Evolutionary conservation across 176 grass and related monocot species (phyloP), one percentile per base, ranked within the genome.

Genomic region (Otatea glauca): DNA sequence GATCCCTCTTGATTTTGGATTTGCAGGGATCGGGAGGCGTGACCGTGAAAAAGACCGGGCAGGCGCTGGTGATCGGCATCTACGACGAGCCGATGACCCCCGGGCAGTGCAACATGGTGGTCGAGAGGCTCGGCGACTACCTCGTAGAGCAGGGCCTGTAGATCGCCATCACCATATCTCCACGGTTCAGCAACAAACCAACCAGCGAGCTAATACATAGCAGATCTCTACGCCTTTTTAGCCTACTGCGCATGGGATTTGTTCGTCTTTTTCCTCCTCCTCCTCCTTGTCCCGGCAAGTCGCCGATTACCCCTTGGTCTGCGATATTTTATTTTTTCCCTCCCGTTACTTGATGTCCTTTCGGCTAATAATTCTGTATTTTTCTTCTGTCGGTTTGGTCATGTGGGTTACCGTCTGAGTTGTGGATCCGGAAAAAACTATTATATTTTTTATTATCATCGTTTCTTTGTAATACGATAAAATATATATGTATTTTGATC

Each of bases 71-170:
- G 75, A 70, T 97, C 27, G 95, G 95, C 78, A 88, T 97, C 78
- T 97, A 97, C 48, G 95, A 97, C 53, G 92, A 97, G 86, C 95
- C 95, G 25, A 97, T 94, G 95, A 94, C 95, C 61, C 91, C 91
- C 9, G 92, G 92, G 0, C 95, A 94, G 76, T 97, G 95, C 86
- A 97, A 91, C 84, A 62, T 97, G 86, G 86, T 97, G 72, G 92
- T 97, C 39, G 95, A 97, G 87, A 91, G 84, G 87, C 90, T 97
- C 54, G 95, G 95, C 27, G 92, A 97, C 80, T 97, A 94, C 85
- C 95, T 97, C 78, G 11, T 79, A 75, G 92, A 97, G 41, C 92
- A 94, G 87, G 92, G 91, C 86, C 84, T 92, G 80, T 97, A 90
- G 87, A 86, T 18, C 41, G 24, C 2, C 37, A 9, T 25, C 61